These are phyloP conservation scores for Hymenoscyphus infarciens DNA, from an alignment of 2,329 filamentous ascomycete species.

Conservation along the genomic window DNA sequence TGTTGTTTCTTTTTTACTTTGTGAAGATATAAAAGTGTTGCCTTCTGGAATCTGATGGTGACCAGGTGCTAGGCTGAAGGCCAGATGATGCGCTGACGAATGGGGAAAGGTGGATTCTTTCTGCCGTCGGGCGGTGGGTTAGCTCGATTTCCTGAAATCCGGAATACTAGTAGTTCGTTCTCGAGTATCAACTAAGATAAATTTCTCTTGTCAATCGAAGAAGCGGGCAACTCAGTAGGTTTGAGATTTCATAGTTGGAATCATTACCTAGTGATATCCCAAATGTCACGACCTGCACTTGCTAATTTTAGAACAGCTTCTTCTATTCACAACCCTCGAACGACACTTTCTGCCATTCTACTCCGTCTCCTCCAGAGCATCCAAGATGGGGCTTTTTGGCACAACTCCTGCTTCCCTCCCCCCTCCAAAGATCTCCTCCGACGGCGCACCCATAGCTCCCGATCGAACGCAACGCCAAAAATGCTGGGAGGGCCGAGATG, in stretches of 20 bases:
- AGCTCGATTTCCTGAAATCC: not conserved
- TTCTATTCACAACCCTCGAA: not conserved
- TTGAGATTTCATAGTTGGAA: not conserved
- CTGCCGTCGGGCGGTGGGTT: slow-evolving; percentile 18
- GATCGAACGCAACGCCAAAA: slow-evolving; percentile 73
- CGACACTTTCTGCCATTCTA: not conserved
- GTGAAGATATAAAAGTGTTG: not conserved
- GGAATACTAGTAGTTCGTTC: too few species aligned
- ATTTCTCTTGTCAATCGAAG: too few species aligned
- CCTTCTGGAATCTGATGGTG: not conserved
- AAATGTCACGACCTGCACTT: not conserved
- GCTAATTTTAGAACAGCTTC: not conserved
- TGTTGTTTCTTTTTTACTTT: not conserved
- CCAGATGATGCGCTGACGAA: not conserved
- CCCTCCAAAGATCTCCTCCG: slow-evolving; percentile 45
- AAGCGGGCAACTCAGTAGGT: too few species aligned
- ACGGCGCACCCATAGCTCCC: slow-evolving; percentile 72
- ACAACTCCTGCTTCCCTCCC: slow-evolving; percentile 34
- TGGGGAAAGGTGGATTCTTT: slow-evolving; percentile 12
- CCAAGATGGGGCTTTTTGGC: slow-evolving; percentile 50
- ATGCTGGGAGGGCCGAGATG: slow-evolving; percentile 89
- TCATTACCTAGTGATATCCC: not conserved
- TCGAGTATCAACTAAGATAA: too few species aligned
- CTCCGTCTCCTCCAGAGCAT: not conserved
- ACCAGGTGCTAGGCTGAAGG: not conserved